Evolutionary conservation across 1,139 yeast genomes (phyloP).

Genomic region (Hyphopichia buzzinii): DNA sequence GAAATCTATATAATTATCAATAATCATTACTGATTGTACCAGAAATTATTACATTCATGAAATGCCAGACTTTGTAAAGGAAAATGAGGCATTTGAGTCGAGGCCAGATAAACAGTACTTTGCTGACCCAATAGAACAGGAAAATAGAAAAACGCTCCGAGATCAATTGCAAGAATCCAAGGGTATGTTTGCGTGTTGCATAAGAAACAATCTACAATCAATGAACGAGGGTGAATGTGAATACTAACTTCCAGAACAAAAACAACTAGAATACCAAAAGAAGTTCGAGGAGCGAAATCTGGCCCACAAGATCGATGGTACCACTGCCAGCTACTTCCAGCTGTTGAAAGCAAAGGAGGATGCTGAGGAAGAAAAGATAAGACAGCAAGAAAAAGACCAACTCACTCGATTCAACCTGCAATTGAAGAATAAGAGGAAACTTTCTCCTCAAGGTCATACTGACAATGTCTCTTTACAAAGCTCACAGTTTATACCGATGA

Average conservation of each 20-base stretch:
- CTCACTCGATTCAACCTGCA: not conserved
- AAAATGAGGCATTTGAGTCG: slow-evolving; percentile 4
- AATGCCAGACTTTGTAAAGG: slow-evolving; percentile 10
- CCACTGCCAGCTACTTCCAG: slow-evolving; percentile 28
- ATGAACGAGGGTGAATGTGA: too few species aligned
- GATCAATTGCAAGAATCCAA: slow-evolving; percentile 37
- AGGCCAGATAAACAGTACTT: slow-evolving; percentile 3
- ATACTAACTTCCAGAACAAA: slow-evolving; percentile 16
- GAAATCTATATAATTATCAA: not conserved
- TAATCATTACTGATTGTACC: too few species aligned
- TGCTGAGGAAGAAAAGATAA: slow-evolving; percentile 12
- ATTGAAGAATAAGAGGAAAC: too few species aligned
- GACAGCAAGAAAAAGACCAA: slow-evolving; percentile 3
- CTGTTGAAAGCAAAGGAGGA: slow-evolving; percentile 16
- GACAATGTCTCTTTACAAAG: too few species aligned
- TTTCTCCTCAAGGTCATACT: too few species aligned
- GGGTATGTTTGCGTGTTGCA: slow-evolving; percentile 17
- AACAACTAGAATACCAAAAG: slow-evolving; percentile 32
- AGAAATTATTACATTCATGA: too few species aligned
- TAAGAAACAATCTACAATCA: too few species aligned
- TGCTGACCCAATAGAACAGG: slow-evolving; percentile 9
- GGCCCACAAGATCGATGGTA: slow-evolving; percentile 33
- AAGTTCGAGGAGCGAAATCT: slow-evolving; percentile 37
- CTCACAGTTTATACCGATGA: too few species aligned
- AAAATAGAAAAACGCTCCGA: slow-evolving; percentile 29